phyloP scores from a whole-genome alignment of 768 basidiomycete species.

The Agrocybe pediades region DNA sequence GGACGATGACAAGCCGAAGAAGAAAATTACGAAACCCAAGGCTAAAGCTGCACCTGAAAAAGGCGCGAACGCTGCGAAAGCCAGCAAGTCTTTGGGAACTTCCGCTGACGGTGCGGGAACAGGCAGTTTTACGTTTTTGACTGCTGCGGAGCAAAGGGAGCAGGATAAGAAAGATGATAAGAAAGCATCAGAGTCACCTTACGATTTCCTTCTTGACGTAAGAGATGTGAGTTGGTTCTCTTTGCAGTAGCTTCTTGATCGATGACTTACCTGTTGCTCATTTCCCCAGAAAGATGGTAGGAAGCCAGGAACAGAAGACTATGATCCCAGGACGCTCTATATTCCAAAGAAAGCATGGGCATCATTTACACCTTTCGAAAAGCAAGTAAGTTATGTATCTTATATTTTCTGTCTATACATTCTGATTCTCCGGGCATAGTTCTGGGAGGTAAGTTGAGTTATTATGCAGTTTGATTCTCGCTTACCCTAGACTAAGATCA shows the following conservation, averaged over 20 bases:
- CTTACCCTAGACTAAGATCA: slow-evolving; percentile 60
- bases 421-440: slow-evolving; percentile 37
- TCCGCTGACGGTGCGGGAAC: slow-evolving; percentile 26
- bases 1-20: slow-evolving; percentile 27
- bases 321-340: slow-evolving; percentile 87
- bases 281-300: slow-evolving; percentile 72
- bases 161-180: slow-evolving; percentile 83
- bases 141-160: slow-evolving; percentile 78
- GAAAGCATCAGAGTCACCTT: slow-evolving; percentile 76
- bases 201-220: slow-evolving; percentile 68
- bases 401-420: slow-evolving; percentile 1
- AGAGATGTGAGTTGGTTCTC: slow-evolving; percentile 57
- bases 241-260: not conserved
- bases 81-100: slow-evolving; percentile 19
- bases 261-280: not conserved
- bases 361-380: slow-evolving; percentile 93
- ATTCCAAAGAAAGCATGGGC: slow-evolving; percentile 80
- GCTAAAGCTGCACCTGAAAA: slow-evolving; percentile 26
- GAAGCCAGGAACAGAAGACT: slow-evolving; percentile 77
- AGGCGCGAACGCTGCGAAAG: slow-evolving; percentile 23
- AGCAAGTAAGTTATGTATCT: slow-evolving; percentile 60
- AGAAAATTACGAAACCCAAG: slow-evolving; percentile 33
- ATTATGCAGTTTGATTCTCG: not conserved
- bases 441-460: slow-evolving; percentile 63
- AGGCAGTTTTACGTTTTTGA: slow-evolving; percentile 56